phyloP scores from a whole-genome alignment of 257 asterid genomes.

The Solanum phureja region DNA sequence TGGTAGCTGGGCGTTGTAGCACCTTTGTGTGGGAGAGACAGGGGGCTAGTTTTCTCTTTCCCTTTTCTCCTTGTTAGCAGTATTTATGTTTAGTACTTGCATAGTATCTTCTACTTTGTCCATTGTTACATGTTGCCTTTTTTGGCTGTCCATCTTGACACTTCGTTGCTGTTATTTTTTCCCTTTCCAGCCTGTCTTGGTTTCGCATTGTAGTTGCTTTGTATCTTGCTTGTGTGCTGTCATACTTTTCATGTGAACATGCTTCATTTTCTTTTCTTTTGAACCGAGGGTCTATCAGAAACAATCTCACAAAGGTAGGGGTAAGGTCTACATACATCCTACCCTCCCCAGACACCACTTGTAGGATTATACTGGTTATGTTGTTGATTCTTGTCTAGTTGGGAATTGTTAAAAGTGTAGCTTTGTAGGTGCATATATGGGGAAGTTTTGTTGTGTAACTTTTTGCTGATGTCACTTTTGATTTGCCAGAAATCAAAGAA shows the following conservation, averaged over 20 bases:
- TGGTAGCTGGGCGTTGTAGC: neutral
- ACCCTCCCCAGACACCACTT: neutral
- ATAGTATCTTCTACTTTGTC: neutral
- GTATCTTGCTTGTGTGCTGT: neutral
- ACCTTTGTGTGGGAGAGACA: neutral
- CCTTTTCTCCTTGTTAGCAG: neutral
- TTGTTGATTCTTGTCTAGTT: neutral
- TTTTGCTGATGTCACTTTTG: neutral
- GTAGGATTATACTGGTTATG: neutral
- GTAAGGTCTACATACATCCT: neutral
- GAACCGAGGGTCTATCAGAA: neutral
- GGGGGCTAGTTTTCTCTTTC: neutral
- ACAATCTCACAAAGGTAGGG: neutral
- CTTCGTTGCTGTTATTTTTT: neutral
- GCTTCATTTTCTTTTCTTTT: neutral
- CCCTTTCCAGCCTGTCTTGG: neutral
- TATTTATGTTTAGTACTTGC: neutral
- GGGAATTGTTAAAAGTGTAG: neutral
- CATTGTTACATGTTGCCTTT: neutral
- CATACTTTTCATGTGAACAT: neutral
- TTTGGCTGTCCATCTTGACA: neutral
- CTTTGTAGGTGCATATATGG: neutral
- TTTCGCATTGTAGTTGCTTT: neutral
- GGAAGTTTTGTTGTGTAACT: neutral
- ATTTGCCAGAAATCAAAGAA: conserved; percentile 64